Conservation (phyloP, 192 early-diverging fungal species). For the Backusella mclennaniae region DNA sequence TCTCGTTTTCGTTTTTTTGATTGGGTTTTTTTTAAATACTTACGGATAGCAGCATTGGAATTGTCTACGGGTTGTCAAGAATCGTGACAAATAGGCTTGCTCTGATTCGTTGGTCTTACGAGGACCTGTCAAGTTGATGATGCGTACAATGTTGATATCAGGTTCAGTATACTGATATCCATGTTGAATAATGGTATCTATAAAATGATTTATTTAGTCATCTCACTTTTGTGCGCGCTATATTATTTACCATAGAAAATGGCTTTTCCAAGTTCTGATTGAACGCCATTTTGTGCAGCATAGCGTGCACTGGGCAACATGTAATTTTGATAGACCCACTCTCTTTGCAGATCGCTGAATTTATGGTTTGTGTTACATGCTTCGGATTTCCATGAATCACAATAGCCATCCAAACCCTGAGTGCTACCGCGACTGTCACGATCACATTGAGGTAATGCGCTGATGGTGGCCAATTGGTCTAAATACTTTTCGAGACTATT, state of each 20-base stretch:
- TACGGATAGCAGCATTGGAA: conserved; percentile 30
- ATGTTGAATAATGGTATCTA: conserved; percentile 37
- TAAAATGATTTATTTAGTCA: not conserved
- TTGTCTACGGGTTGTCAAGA: conserved; percentile 25
- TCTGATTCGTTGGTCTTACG: conserved; percentile 16
- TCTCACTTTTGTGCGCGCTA: not conserved
- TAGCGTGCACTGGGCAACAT: conserved; percentile 23
- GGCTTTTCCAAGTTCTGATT: conserved; percentile 27
- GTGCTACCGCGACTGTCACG: not conserved
- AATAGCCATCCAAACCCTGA: not conserved
- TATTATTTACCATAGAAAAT: conserved; percentile 30
- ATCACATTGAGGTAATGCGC: conserved; percentile 1
- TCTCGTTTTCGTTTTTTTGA: not conserved
- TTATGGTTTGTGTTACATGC: not conserved
- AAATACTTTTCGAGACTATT: conserved; percentile 16
- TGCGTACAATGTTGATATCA: conserved; percentile 28
- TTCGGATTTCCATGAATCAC: conserved; percentile 3
- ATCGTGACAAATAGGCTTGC: conserved; percentile 19
- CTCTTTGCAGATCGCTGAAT: conserved; percentile 8
- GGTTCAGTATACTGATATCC: conserved; percentile 35
- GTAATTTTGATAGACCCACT: conserved; percentile 12
- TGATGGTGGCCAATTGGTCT: not conserved
- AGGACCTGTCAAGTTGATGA: conserved; percentile 24
- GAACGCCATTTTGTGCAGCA: conserved; percentile 13
- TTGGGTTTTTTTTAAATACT: not conserved